A percentile compares a stretch with the other conserved stretches of the same genome.
phyloP scores from a whole-genome alignment of 2,329 filamentous ascomycete genomes.

The Ceratocystis eucalypticola region DNA sequence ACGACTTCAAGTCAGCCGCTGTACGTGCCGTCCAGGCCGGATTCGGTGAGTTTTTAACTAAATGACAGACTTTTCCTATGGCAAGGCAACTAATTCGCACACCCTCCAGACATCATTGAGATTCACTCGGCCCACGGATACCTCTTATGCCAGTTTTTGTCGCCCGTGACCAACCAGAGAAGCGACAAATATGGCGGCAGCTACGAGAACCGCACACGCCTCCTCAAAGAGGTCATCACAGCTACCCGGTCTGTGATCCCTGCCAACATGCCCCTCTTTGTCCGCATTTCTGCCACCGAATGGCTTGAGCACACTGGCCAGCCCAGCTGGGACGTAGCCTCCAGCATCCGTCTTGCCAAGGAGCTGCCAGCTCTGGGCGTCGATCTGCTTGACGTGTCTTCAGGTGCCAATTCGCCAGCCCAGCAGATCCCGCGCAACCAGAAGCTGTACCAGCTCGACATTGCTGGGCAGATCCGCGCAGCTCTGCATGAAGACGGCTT shows the following conservation, averaged over 20 bases:
- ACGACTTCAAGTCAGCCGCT: constrained; percentile 45
- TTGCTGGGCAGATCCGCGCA: constrained; percentile 58
- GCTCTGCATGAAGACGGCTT: constrained; percentile 39
- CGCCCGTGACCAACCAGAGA: constrained; percentile 43
- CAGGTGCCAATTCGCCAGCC: constrained; percentile 52
- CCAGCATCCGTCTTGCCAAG: constrained; percentile 41
- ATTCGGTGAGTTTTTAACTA: constrained; percentile 27
- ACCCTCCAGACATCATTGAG: constrained; percentile 52
- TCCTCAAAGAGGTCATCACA: constrained; percentile 41
- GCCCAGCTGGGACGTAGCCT: constrained; percentile 53
- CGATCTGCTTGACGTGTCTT: constrained; percentile 72
- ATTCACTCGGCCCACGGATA: constrained; percentile 53
- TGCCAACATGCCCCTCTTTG: constrained; percentile 39
- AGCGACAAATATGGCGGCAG: constrained; percentile 53
- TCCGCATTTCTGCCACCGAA: constrained; percentile 49
- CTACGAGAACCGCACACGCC: constrained; percentile 52
- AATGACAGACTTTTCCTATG: too few relatives aligned
- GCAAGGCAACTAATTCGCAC: too few relatives aligned
- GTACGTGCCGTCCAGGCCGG: constrained; percentile 53
- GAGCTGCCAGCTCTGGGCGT: constrained; percentile 59
- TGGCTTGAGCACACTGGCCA: constrained; percentile 40
- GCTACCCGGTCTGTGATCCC: constrained; percentile 41
- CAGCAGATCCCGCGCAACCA: constrained; percentile 49
- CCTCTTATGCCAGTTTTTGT: constrained; percentile 52
- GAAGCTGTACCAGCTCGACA: constrained; percentile 59